A percentile compares a stretch with the other conserved stretches of the same genome.
Evolutionary conservation across 2,329 filamentous ascomycete species (phyloP).

Genomic region (Sporothrix sp.): DNA sequence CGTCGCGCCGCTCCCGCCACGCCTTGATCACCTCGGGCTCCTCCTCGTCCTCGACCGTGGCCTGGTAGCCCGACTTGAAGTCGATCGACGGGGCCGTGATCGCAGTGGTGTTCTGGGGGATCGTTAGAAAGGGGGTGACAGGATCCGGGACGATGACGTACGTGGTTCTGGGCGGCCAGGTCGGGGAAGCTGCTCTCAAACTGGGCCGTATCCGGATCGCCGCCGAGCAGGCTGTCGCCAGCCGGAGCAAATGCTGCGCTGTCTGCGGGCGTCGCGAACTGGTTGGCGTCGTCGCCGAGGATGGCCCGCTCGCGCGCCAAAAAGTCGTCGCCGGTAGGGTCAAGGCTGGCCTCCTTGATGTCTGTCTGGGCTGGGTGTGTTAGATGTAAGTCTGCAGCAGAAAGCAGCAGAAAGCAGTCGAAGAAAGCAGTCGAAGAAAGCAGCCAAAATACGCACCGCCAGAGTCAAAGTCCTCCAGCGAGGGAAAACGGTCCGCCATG

Average conservation of each 20-base stretch:
- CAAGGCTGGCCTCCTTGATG: slow-evolving; percentile 46
- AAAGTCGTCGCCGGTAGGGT: slow-evolving; percentile 68
- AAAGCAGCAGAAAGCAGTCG: too few relatives aligned
- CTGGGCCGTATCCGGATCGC: slow-evolving; percentile 38
- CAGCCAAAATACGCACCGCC: slow-evolving; percentile 40
- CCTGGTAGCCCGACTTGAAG: slow-evolving; percentile 53
- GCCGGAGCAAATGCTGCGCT: slow-evolving; percentile 35
- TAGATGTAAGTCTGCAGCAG: background rate
- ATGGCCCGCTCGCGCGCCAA: slow-evolving; percentile 81
- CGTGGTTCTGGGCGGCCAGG: slow-evolving; percentile 57
- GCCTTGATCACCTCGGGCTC: slow-evolving; percentile 82
- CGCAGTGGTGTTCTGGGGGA: slow-evolving; percentile 23
- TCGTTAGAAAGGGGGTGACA: background rate
- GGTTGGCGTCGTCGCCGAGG: slow-evolving; percentile 85
- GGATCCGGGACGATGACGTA: too few relatives aligned
- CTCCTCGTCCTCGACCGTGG: slow-evolving; percentile 56
- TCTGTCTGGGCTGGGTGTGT: slow-evolving; percentile 55
- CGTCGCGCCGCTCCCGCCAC: slow-evolving; percentile 87
- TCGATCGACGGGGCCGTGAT: slow-evolving; percentile 65
- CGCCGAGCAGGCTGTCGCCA: slow-evolving; percentile 60
- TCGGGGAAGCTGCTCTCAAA: slow-evolving; percentile 92
- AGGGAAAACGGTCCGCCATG: slow-evolving; percentile 74
- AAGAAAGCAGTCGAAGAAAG: too few relatives aligned
- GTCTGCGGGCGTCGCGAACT: slow-evolving; percentile 74
- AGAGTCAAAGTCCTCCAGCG: slow-evolving; percentile 66